These are phyloP conservation scores for Amphibolis antarctica DNA, from an alignment of 106 monocot species.

Conservation along the genomic window DNA sequence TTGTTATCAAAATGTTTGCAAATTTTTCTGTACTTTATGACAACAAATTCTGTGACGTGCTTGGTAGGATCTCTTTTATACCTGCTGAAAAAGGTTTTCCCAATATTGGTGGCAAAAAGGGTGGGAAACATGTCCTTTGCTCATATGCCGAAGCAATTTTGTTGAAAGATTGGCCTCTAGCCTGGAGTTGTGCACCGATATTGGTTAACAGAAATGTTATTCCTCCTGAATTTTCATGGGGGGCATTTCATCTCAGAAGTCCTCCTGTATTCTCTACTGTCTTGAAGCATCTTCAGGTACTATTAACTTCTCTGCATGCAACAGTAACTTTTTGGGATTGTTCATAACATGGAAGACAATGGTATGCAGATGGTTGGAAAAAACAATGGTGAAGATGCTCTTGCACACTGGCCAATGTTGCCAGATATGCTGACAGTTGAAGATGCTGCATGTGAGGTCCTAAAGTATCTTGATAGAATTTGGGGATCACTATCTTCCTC, in stretches of 20 bases:
- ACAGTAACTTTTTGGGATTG: neutral
- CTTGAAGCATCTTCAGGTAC: constrained; percentile 86
- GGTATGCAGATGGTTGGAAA: constrained; percentile 56
- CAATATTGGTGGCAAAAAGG: constrained; percentile 82
- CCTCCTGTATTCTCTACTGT: constrained; percentile 82
- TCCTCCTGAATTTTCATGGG: constrained; percentile 97
- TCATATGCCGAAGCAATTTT: constrained; percentile 73
- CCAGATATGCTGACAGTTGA: constrained; percentile 70
- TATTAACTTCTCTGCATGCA: constrained; percentile 1
- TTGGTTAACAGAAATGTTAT: constrained; percentile 47
- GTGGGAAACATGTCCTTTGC: constrained; percentile 66
- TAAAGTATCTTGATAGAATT: constrained; percentile 63
- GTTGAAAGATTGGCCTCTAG: constrained; percentile 88
- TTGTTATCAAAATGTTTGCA: constrained; percentile 57
- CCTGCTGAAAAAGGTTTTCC: constrained; percentile 96
- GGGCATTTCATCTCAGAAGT: constrained; percentile 73
- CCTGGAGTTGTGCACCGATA: constrained; percentile 92
- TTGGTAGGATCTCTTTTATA: constrained; percentile 71
- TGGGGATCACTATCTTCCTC: constrained; percentile 79
- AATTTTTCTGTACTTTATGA: constrained; percentile 74
- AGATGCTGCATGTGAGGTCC: constrained; percentile 62
- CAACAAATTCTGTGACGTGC: constrained; percentile 61
- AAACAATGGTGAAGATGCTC: constrained; percentile 93
- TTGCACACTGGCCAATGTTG: constrained; percentile 88
- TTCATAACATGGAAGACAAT: neutral